phyloP scores from a whole-genome alignment of 2,329 filamentous ascomycete genomes.

The Cytospora leucostoma region DNA sequence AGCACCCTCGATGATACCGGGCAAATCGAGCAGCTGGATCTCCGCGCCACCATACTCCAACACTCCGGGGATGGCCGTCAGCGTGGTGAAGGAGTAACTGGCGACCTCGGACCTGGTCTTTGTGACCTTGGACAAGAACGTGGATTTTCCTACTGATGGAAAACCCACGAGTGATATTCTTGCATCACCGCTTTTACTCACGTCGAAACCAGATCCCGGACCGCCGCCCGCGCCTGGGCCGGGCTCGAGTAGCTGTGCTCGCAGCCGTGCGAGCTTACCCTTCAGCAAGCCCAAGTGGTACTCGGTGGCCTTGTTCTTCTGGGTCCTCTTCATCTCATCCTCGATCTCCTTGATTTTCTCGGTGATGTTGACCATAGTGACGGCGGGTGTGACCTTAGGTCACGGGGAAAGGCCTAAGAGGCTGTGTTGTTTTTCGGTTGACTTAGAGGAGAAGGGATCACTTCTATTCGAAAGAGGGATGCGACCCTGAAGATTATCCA shows the following conservation, averaged over 20 bases:
- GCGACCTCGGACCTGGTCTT: slow-evolving; percentile 97
- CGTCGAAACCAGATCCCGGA: slow-evolving; percentile 84
- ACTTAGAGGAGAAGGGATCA: neutral
- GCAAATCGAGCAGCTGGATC: slow-evolving; percentile 95
- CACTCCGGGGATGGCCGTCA: slow-evolving; percentile 96
- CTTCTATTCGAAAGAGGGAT: neutral
- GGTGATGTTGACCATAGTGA: slow-evolving; percentile 96
- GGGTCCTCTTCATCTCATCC: slow-evolving; percentile 98
- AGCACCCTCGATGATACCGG: slow-evolving; percentile 97
- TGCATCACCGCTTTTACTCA: slow-evolving; percentile 94
- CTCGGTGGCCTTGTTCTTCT: slow-evolving; percentile 75
- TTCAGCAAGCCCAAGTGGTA: slow-evolving; percentile 98
- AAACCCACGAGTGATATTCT: slow-evolving; percentile 98
- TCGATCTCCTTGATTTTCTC: slow-evolving; percentile 99
- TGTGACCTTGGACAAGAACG: slow-evolving; percentile 97
- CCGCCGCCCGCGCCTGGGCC: slow-evolving; percentile 75
- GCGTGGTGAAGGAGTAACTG: slow-evolving; percentile 94
- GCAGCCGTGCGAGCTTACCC: slow-evolving; percentile 93
- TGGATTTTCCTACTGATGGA: slow-evolving; percentile 97
- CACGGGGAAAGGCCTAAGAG: neutral
- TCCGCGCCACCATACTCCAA: slow-evolving; percentile 97
- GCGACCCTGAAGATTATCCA: no score
- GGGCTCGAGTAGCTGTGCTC: slow-evolving; percentile 92
- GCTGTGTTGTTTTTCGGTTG: neutral
- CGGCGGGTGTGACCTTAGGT: slow-evolving; percentile 29